Evolutionary conservation across 2,329 filamentous ascomycete species (phyloP).

Genomic region (Sphaerulina musiva): DNA sequence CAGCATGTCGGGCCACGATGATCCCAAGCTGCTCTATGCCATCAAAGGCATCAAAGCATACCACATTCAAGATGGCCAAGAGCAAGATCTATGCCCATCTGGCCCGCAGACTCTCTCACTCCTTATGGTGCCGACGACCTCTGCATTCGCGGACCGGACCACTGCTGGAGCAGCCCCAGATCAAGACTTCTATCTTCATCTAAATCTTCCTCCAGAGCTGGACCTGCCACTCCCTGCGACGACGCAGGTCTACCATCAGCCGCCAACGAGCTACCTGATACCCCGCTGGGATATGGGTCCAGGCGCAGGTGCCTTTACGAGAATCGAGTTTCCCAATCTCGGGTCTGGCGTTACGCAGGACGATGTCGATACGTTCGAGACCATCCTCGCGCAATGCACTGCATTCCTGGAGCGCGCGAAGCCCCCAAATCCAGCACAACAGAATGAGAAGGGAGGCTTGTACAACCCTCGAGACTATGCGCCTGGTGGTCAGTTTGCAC

Average conservation of each 20-base stretch:
- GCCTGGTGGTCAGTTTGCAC: conserved; percentile 61
- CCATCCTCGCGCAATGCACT: conserved; percentile 94
- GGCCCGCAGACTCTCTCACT: conserved; percentile 88
- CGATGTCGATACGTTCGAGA: conserved; percentile 93
- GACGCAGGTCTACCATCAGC: conserved; percentile 95
- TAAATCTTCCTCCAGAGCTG: conserved; percentile 89
- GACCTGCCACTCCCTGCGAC: conserved; percentile 90
- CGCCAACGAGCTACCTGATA: conserved; percentile 85
- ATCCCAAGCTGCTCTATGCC: conserved; percentile 51
- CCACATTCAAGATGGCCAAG: conserved; percentile 81
- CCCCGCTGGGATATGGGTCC: conserved; percentile 90
- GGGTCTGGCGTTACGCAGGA: conserved; percentile 75
- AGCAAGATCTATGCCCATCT: conserved; percentile 72
- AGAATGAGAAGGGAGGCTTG: conserved; percentile 29
- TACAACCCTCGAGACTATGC: conserved; percentile 81
- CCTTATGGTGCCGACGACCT: conserved; percentile 89
- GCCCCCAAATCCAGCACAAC: conserved; percentile 44
- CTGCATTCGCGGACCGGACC: conserved; percentile 54
- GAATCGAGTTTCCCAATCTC: conserved; percentile 76
- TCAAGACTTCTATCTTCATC: conserved; percentile 94
- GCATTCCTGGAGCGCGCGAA: conserved; percentile 83
- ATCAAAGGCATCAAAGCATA: conserved; percentile 84
- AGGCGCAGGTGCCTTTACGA: conserved; percentile 81
- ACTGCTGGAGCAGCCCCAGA: conserved; percentile 54
- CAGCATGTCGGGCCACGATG: conserved; percentile 46